Percentiles rank a stretch among this genome's conserved stretches.
phyloP scores from a whole-genome alignment of 2,329 filamentous ascomycete genomes.

The Chlorencoelia australis region DNA sequence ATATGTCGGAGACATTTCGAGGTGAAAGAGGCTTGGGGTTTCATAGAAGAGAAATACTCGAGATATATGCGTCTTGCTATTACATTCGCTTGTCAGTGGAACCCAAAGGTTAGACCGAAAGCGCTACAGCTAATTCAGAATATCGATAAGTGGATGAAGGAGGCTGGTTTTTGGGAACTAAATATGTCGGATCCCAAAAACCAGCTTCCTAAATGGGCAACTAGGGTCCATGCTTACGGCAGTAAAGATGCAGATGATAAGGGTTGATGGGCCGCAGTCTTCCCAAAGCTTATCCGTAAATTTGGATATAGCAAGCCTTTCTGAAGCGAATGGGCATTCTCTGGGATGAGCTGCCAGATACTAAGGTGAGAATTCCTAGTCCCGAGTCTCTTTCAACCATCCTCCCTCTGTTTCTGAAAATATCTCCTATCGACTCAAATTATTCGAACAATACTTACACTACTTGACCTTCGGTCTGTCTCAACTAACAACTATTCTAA shows the following conservation, averaged over 20 bases:
- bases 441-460: no score
- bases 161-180: conserved; percentile 4
- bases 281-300: not conserved
- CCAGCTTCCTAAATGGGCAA: conserved; percentile 2
- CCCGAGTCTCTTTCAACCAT: not conserved
- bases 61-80: conserved; percentile 8
- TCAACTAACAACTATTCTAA: no score
- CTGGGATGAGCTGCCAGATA: no score
- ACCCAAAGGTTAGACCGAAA: conserved; percentile 6
- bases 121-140: conserved; percentile 4
- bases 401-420: not conserved
- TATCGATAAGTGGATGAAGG: conserved; percentile 3
- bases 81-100: conserved; percentile 1
- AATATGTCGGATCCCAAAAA: not conserved
- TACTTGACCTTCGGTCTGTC: no score
- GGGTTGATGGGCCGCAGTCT: not conserved
- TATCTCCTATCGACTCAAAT: no score
- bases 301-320: no score
- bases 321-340: not conserved
- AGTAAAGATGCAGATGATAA: not conserved
- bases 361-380: no score
- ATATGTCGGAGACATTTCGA: not conserved
- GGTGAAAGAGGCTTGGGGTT: not conserved
- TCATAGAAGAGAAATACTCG: conserved; percentile 4
- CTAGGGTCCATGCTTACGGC: conserved; percentile 1